These are phyloP conservation scores for Orobanche coerulescens DNA, from an alignment of 257 asterid species.

Conservation along the genomic window DNA sequence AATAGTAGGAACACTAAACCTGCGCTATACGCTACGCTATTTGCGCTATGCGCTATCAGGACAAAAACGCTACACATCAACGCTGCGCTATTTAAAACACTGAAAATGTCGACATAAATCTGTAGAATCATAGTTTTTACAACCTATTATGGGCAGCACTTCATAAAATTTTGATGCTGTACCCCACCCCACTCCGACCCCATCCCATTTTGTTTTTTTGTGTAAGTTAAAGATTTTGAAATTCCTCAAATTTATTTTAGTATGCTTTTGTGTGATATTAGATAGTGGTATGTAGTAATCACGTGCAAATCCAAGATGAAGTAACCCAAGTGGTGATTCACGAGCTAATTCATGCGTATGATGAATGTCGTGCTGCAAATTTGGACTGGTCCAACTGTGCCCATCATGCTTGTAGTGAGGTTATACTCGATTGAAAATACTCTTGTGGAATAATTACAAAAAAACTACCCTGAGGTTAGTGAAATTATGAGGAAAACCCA, in stretches of 20 bases:
- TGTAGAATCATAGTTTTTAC: neutral
- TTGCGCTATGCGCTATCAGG: no score
- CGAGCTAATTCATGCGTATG: constrained; percentile 94
- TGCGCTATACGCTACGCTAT: no score
- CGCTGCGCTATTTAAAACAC: no score
- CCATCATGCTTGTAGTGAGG: constrained; percentile 95
- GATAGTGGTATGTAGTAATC: constrained; percentile 73
- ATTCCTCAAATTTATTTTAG: neutral
- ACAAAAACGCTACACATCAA: no score
- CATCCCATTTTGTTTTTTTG: no score
- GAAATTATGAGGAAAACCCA: no score
- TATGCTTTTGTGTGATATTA: constrained; percentile 11
- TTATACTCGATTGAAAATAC: no score
- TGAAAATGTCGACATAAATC: neutral
- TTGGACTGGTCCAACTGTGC: constrained; percentile 80
- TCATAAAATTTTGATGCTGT: neutral
- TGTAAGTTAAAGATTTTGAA: neutral
- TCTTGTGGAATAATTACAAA: no score
- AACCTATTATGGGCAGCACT: neutral
- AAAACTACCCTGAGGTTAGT: no score
- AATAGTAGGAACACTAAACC: no score
- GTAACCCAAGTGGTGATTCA: constrained; percentile 86
- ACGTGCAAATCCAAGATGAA: constrained; percentile 68
- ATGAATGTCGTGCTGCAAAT: constrained; percentile 79
- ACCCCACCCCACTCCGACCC: no score